Evolutionary conservation across 768 basidiomycete species (phyloP).

Genomic region (Galerina marginata): DNA sequence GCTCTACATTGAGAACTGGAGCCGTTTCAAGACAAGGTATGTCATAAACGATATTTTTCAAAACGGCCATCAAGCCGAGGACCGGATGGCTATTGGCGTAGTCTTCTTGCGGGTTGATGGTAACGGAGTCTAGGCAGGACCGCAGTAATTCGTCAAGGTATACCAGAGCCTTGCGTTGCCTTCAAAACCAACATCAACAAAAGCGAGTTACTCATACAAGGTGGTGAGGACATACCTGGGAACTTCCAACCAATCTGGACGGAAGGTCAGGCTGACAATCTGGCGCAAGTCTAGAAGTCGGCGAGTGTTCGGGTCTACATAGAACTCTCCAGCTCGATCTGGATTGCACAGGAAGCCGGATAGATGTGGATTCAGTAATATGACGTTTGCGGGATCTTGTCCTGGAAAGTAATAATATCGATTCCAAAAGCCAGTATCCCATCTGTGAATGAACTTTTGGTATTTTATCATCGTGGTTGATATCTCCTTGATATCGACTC

Average conservation of each 20-base stretch:
- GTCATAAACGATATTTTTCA: constrained; percentile 11
- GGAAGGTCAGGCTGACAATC: constrained; percentile 10
- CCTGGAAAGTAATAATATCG: not conserved
- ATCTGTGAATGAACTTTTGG: constrained; percentile 14
- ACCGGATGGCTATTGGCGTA: not conserved
- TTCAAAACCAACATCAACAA: not conserved
- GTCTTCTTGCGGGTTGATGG: not conserved
- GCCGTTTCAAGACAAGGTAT: not conserved
- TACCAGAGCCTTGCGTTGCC: constrained; percentile 2
- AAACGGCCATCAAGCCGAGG: constrained; percentile 1
- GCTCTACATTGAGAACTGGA: constrained; percentile 14
- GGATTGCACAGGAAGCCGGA: constrained; percentile 10
- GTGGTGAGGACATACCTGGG: constrained; percentile 9
- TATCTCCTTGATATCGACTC: not conserved
- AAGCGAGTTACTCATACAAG: not conserved
- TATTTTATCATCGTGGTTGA: not conserved
- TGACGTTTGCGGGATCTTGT: constrained; percentile 5
- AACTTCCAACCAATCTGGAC: constrained; percentile 14
- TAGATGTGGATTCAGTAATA: constrained; percentile 20
- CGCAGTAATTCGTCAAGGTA: constrained; percentile 16
- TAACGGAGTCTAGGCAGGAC: constrained; percentile 7
- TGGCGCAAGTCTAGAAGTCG: constrained; percentile 11
- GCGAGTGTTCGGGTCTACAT: constrained; percentile 1
- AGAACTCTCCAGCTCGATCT: constrained; percentile 4
- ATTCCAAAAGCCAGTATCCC: constrained; percentile 11